These are phyloP conservation scores for Termitomyces sp. DNA, from an alignment of 768 basidiomycete genomes.

Conservation along the genomic window DNA sequence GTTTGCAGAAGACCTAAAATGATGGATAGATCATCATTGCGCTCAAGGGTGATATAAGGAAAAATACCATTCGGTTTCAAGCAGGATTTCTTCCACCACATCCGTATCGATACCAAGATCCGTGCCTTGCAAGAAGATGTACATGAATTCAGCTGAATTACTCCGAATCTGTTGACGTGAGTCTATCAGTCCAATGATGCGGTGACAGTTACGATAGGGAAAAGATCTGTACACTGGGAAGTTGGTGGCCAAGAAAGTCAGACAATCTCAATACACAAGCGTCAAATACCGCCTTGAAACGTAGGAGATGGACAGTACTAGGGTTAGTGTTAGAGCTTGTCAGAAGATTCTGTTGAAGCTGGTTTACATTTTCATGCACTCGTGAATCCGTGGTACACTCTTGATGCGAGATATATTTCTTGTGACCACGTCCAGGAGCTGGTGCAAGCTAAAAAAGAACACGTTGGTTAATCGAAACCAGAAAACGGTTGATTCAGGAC, in stretches of 20 bases:
- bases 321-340: not conserved
- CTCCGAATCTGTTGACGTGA: slow-evolving; percentile 57
- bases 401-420: slow-evolving; percentile 68
- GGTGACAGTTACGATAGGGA: not conserved
- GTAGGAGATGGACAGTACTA: slow-evolving; percentile 66
- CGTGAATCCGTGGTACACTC: slow-evolving; percentile 75
- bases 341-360: not conserved
- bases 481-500: slow-evolving; percentile 27
- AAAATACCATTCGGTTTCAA: slow-evolving; percentile 80
- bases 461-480: slow-evolving; percentile 1
- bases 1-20: slow-evolving; percentile 45
- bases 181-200: not conserved
- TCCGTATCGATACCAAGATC: slow-evolving; percentile 64
- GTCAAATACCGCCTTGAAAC: slow-evolving; percentile 40
- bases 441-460: slow-evolving; percentile 38
- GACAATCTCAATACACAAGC: slow-evolving; percentile 39
- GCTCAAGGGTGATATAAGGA: not conserved
- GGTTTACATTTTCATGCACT: slow-evolving; percentile 78
- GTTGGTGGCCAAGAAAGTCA: slow-evolving; percentile 71
- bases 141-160: slow-evolving; percentile 79
- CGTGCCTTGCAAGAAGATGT: slow-evolving; percentile 66
- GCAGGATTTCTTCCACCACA: slow-evolving; percentile 59
- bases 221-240: slow-evolving; percentile 60
- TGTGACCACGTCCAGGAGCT: slow-evolving; percentile 50
- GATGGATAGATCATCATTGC: not conserved